phyloP scores from a whole-genome alignment of 176 grass and related monocot genomes.

The Poa pratensis region DNA sequence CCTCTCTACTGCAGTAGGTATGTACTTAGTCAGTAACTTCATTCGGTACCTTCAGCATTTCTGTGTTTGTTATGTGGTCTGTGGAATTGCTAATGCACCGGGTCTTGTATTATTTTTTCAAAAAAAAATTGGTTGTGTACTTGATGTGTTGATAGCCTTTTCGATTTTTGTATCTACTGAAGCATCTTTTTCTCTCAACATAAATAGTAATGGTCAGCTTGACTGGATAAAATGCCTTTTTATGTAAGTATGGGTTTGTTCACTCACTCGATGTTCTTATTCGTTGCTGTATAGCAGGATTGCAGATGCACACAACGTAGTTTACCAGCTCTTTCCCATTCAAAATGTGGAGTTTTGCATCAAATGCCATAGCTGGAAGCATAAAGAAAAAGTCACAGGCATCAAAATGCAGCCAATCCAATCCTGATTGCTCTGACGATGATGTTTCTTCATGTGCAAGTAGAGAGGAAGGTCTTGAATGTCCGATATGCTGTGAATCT shows the following conservation, averaged over 20 bases:
- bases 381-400: conserved; percentile 48
- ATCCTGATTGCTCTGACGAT: conserved; percentile 77
- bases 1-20: not conserved
- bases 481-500: conserved; percentile 93
- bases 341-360: conserved; percentile 66
- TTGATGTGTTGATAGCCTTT: not conserved
- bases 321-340: not conserved
- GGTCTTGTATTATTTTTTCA: not conserved
- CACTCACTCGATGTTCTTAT: conserved; percentile 21
- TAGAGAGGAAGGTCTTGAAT: conserved; percentile 86
- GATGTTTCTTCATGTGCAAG: conserved; percentile 84
- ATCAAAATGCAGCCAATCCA: conserved; percentile 43
- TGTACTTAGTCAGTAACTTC: not conserved
- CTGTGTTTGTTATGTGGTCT: not conserved
- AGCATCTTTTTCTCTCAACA: not conserved
- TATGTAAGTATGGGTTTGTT: conserved; percentile 17
- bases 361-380: conserved; percentile 67
- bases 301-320: conserved; percentile 24
- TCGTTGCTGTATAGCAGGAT: conserved; percentile 10
- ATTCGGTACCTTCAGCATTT: not conserved
- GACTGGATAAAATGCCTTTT: not conserved
- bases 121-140: not conserved
- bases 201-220: conserved; percentile 1
- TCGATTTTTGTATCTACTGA: not conserved
- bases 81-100: not conserved